A percentile compares a stretch with the other conserved stretches of the same genome.
Conservation (phyloP, 1,139 yeast species). For the Eremothecium gossypii region DNA sequence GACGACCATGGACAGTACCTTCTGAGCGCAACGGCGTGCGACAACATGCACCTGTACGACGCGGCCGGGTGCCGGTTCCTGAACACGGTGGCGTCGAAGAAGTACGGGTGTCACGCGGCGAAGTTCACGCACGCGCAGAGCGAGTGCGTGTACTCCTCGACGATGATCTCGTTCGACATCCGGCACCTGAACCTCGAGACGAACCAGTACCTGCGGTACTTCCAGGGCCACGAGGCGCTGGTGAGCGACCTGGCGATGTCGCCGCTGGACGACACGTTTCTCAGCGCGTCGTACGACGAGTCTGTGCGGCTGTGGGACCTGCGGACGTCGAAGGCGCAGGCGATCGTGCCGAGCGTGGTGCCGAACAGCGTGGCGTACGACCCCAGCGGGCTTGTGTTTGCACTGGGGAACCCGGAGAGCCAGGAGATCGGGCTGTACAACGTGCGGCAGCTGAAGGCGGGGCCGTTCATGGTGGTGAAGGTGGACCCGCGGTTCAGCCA, state of each 20-base stretch:
- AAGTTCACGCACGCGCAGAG: conserved; percentile 70
- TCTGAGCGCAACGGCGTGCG: conserved; percentile 73
- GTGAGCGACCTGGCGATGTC: conserved; percentile 67
- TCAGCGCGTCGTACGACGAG: conserved; percentile 66
- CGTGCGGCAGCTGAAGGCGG: conserved; percentile 45
- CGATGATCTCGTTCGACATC: conserved; percentile 64
- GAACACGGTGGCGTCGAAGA: conserved; percentile 69
- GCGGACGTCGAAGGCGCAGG: conserved; percentile 51
- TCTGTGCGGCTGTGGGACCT: conserved; percentile 86
- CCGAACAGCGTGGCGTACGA: conserved; percentile 63
- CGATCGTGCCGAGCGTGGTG: conserved; percentile 49
- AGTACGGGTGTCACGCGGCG: conserved; percentile 87
- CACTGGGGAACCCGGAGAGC: conserved; percentile 46
- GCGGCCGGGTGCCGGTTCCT: conserved; percentile 52
- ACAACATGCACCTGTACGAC: conserved; percentile 77
- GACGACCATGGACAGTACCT: conserved; percentile 79
- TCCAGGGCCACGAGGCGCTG: conserved; percentile 72
- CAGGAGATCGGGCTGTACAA: conserved; percentile 54
- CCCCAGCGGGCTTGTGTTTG: conserved; percentile 76
- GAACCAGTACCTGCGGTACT: conserved; percentile 74
- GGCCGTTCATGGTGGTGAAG: conserved; percentile 40
- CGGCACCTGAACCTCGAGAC: conserved; percentile 70
- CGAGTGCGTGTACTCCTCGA: conserved; percentile 75
- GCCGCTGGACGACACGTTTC: conserved; percentile 59
- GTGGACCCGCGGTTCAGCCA: conserved; percentile 33